Percentiles rank a stretch among this genome's conserved stretches.
phyloP scores from a whole-genome alignment of 2,329 filamentous ascomycete genomes.

The Pseudocercospora eumusae region DNA sequence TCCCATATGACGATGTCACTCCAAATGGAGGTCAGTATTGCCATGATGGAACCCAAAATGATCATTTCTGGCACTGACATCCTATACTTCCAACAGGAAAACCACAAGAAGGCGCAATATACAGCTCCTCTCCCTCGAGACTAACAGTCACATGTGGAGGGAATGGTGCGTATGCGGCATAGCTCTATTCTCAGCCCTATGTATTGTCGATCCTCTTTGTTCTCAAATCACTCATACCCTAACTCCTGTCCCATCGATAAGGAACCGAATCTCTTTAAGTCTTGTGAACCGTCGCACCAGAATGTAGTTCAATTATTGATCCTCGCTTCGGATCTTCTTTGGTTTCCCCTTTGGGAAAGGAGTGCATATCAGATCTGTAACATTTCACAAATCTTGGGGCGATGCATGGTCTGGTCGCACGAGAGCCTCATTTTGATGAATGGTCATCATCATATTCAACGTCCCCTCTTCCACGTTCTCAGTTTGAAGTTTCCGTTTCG shows the following conservation, averaged over 20 bases:
- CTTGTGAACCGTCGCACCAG: not conserved
- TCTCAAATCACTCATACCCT: not conserved
- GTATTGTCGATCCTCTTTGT: not conserved
- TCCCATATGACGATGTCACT: slow-evolving; percentile 69
- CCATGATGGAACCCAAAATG: not conserved
- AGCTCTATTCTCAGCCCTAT: not conserved
- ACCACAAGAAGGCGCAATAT: slow-evolving; percentile 39
- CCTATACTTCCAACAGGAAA: slow-evolving; percentile 16
- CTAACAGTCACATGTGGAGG: slow-evolving; percentile 38
- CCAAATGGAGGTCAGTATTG: slow-evolving; percentile 51
- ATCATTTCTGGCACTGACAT: slow-evolving; percentile 7
- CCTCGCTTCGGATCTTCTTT: not conserved
- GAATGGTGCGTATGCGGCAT: slow-evolving; percentile 33
- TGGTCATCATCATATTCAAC: not conserved
- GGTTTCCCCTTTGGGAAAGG: slow-evolving; percentile 9
- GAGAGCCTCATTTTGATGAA: not conserved
- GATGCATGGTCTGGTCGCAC: not conserved
- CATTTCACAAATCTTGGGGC: slow-evolving; percentile 1
- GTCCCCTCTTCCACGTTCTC: not conserved
- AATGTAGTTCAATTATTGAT: not conserved
- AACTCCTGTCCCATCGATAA: not conserved
- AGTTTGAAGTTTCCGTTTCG: not conserved
- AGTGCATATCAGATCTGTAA: slow-evolving; percentile 10
- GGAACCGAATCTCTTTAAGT: not conserved
- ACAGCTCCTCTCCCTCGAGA: slow-evolving; percentile 32